phyloP scores from a whole-genome alignment of 129 eudicot genomes.

The Flaveria brownii region DNA sequence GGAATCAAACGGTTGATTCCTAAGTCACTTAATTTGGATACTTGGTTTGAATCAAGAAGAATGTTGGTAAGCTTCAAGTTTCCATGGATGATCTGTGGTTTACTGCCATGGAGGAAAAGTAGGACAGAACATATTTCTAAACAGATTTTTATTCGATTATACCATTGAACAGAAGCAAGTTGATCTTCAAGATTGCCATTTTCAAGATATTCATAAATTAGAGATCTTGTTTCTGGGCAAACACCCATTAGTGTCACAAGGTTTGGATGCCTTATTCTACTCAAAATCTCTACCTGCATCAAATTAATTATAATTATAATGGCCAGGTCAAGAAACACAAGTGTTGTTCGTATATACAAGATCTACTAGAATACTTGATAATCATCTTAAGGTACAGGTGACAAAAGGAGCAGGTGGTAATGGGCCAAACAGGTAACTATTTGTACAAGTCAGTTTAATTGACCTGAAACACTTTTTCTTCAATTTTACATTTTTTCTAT shows the following conservation, averaged over 20 bases:
- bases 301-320: slow-evolving; percentile 25
- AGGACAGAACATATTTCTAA: slow-evolving; percentile 69
- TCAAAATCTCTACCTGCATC: slow-evolving; percentile 60
- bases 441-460: neutral
- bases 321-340: slow-evolving; percentile 22
- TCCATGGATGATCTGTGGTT: slow-evolving; percentile 60
- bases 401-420: neutral
- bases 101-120: slow-evolving; percentile 64
- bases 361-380: neutral
- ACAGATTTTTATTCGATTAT: slow-evolving; percentile 62
- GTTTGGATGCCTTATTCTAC: slow-evolving; percentile 88
- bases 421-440: neutral
- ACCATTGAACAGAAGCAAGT: slow-evolving; percentile 68
- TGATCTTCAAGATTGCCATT: slow-evolving; percentile 73
- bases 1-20: slow-evolving; percentile 44
- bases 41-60: slow-evolving; percentile 70
- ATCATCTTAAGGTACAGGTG: neutral
- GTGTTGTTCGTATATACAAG: slow-evolving; percentile 10
- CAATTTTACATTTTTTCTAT: neutral
- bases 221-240: slow-evolving; percentile 73
- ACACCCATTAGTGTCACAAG: slow-evolving; percentile 68
- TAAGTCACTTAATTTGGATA: slow-evolving; percentile 62
- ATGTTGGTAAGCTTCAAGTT: slow-evolving; percentile 58
- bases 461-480: slow-evolving; percentile 4
- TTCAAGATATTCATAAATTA: slow-evolving; percentile 75